These are phyloP conservation scores for Pseudonitzschia multiseries DNA, from an alignment of 108 stramenopile genomes.

Conservation along the genomic window DNA sequence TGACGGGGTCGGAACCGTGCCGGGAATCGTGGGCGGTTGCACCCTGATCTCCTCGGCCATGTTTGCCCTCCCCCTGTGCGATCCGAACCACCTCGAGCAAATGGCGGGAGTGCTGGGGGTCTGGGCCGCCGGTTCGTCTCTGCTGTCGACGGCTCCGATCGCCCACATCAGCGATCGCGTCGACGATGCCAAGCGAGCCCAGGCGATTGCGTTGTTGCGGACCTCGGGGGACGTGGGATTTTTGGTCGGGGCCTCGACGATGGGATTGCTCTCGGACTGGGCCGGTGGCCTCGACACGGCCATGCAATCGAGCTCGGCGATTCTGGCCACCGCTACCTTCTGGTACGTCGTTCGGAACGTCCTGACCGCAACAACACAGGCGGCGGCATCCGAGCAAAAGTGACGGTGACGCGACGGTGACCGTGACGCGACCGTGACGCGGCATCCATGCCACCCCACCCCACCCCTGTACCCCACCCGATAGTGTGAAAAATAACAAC, in stretches of 20 bases:
- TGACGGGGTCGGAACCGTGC: constrained; percentile 68
- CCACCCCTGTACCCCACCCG: too few species aligned
- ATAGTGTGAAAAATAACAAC: too few species aligned
- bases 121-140: constrained; percentile 72
- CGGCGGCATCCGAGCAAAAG: too few species aligned
- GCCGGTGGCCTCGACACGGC: constrained; percentile 68
- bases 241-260: constrained; percentile 69
- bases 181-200: constrained; percentile 63
- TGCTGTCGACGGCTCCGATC: constrained; percentile 73
- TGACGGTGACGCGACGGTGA: too few species aligned
- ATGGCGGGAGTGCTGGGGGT: constrained; percentile 59
- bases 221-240: constrained; percentile 87
- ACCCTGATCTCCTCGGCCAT: constrained; percentile 66
- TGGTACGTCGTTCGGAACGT: constrained; percentile 61
- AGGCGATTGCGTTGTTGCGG: constrained; percentile 78
- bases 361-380: neutral
- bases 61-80: constrained; percentile 49
- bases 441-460: too few species aligned
- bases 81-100: constrained; percentile 46
- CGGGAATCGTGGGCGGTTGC: constrained; percentile 74
- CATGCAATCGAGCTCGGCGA: constrained; percentile 68
- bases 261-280: constrained; percentile 69
- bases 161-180: constrained; percentile 73
- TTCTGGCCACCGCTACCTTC: constrained; percentile 64
- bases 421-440: too few species aligned